These are phyloP conservation scores for Exserohilum turcica DNA, from an alignment of 2,329 filamentous ascomycete species.

Conservation along the genomic window DNA sequence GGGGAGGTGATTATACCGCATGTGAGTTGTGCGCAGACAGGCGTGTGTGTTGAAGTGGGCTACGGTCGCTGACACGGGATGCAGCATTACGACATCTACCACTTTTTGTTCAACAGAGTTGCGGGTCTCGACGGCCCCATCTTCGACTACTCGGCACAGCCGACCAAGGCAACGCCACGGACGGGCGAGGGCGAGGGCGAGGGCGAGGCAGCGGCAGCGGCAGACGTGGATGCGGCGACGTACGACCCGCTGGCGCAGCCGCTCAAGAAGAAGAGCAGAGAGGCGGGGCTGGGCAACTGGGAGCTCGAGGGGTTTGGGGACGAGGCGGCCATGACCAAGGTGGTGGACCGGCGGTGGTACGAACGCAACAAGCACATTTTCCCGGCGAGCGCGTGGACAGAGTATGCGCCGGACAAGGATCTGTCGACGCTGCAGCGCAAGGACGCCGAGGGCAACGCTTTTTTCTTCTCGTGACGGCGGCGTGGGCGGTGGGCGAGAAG, in stretches of 20 bases:
- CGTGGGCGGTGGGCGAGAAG: background rate
- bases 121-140: constrained; percentile 74
- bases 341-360: constrained; percentile 96
- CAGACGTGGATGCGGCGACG: constrained; percentile 25
- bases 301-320: constrained; percentile 73
- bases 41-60: background rate
- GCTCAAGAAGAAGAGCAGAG: constrained; percentile 42
- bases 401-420: constrained; percentile 89
- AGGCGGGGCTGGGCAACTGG: constrained; percentile 51
- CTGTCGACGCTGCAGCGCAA: constrained; percentile 78
- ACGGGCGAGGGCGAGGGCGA: constrained; percentile 19
- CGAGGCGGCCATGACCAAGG: constrained; percentile 83
- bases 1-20: constrained; percentile 92
- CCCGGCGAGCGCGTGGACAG: constrained; percentile 92
- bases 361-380: constrained; percentile 98
- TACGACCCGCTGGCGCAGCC: constrained; percentile 52
- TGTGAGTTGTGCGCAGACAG: constrained; percentile 57
- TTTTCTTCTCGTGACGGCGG: constrained; percentile 66
- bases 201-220: constrained; percentile 21
- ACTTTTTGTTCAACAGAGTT: constrained; percentile 90
- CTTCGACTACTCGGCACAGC: constrained; percentile 73
- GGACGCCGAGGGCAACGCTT: constrained; percentile 87
- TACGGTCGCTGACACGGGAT: constrained; percentile 16
- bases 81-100: constrained; percentile 96
- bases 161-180: constrained; percentile 51